These are phyloP conservation scores for Spizellomyces punctatus DNA, from an alignment of 192 early-diverging fungal genomes.

Conservation along the genomic window DNA sequence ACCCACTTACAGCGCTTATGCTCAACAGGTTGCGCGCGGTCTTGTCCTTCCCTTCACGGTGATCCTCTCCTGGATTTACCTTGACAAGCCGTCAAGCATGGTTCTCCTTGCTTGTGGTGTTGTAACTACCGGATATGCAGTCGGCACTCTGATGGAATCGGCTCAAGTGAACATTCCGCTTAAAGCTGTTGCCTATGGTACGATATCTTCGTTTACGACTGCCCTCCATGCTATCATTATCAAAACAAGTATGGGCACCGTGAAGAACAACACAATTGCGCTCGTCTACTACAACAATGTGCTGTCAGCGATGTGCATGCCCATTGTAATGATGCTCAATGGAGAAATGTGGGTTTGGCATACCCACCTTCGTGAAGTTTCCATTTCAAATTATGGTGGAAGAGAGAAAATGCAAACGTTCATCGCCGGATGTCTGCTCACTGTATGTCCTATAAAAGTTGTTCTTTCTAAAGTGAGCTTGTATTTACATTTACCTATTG, in stretches of 20 bases:
- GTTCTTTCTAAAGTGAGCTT: no score
- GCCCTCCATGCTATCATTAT: constrained; percentile 65
- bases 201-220: constrained; percentile 56
- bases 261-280: constrained; percentile 55
- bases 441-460: no score
- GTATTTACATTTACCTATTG: no score
- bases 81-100: no score
- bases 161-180: background rate
- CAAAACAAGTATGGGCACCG: constrained; percentile 48
- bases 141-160: constrained; percentile 47
- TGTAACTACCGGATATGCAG: constrained; percentile 56
- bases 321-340: constrained; percentile 49
- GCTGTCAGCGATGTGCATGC: constrained; percentile 45
- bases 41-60: no score
- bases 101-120: constrained; percentile 34
- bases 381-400: no score
- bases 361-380: background rate
- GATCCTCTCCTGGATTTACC: no score
- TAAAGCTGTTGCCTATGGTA: constrained; percentile 50
- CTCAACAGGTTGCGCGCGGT: no score
- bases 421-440: no score
- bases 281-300: constrained; percentile 68
- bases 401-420: no score
- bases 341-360: constrained; percentile 1
- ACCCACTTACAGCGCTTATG: no score